Base-by-base conservation (phyloP, 352 stramenopile genomes). In the Phytophthora tubulina region DNA sequence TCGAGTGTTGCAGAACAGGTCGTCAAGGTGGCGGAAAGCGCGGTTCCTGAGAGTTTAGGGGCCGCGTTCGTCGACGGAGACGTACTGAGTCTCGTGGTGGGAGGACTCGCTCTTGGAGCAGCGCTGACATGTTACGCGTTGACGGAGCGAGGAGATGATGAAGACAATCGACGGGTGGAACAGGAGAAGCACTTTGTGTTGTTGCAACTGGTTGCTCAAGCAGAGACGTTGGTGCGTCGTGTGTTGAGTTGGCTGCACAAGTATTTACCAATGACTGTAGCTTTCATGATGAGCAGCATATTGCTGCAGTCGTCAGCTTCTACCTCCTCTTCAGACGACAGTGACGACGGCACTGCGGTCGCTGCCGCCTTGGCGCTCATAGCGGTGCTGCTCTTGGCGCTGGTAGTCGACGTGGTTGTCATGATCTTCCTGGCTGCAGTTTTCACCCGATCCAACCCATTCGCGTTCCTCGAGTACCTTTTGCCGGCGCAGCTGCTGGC, bases 401-500 rank as follows among this genome's bases (percentile, higher is more conserved):
- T 90, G 42, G 52, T 83, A 9, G 45, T 90, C 8, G 58, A 85
- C 17, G 38, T 89, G 30, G 59, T 76, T 7, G 77, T 70, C 13
- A 67, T 88, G 62, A 60, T 91, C 31, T 70, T 57, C 1, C 27
- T 88, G 21, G 71, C 72, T 21, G 70, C 65, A 31, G 27, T 90
- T 15, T 50, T 80, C 33, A 86, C 77, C 15, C 85, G 75, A 56
- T 77, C 59, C 60, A 92, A 86, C 60, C 80, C 78, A 44, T 75
- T 90, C 42, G 51, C 56, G 52, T 91, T 78, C 65, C 41, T 86
- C 21, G 64, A 72, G 14, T 72, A 89, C 17, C 61, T 91, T 4
- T 44, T 91, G 2, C 72, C 83, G 2, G 83, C 81, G 4, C 76
- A 86, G 64, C 52, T 91, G 14, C 54, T 91, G 13, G 85, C 85